Percentiles rank a stretch among this genome's conserved stretches.
phyloP scores from a whole-genome alignment of 176 grass and related monocot species.

The Chloris gayana region DNA sequence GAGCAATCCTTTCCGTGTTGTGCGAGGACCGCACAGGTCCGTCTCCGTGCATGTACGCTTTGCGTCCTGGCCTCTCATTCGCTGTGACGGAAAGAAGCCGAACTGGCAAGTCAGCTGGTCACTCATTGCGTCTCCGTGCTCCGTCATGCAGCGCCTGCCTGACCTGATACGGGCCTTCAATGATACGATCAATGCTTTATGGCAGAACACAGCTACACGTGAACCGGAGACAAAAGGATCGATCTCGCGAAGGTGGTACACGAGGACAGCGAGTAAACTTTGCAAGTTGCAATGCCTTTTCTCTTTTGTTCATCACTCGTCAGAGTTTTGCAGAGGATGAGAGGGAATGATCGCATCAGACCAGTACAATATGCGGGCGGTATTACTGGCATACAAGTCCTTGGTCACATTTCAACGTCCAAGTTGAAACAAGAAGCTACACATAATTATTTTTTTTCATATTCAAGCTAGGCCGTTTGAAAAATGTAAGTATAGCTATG shows the following conservation, averaged over 20 bases:
- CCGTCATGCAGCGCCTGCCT: slow-evolving; percentile 7
- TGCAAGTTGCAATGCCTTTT: background rate
- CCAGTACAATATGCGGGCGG: background rate
- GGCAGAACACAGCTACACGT: background rate
- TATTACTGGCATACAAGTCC: background rate
- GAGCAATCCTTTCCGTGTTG: slow-evolving; percentile 28
- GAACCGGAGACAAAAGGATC: slow-evolving; percentile 6
- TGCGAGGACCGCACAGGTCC: background rate
- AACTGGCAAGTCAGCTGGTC: background rate
- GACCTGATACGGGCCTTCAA: slow-evolving; percentile 4
- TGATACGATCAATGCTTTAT: slow-evolving; percentile 3
- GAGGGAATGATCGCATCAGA: background rate
- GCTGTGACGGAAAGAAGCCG: background rate
- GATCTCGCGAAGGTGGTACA: background rate
- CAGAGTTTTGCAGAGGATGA: background rate
- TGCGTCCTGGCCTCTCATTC: background rate
- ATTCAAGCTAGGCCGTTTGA: background rate
- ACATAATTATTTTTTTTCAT: background rate
- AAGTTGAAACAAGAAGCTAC: background rate
- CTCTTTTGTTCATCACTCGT: background rate
- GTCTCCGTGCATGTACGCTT: background rate
- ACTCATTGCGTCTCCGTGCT: slow-evolving; percentile 13
- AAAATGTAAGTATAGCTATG: no score
- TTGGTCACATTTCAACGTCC: background rate
- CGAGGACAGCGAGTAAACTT: background rate